Evolutionary conservation across 208 protist species (phyloP), one percentile per base, ranked within the genome.

Genomic region (Acanthamoeba lenticulata): DNA sequence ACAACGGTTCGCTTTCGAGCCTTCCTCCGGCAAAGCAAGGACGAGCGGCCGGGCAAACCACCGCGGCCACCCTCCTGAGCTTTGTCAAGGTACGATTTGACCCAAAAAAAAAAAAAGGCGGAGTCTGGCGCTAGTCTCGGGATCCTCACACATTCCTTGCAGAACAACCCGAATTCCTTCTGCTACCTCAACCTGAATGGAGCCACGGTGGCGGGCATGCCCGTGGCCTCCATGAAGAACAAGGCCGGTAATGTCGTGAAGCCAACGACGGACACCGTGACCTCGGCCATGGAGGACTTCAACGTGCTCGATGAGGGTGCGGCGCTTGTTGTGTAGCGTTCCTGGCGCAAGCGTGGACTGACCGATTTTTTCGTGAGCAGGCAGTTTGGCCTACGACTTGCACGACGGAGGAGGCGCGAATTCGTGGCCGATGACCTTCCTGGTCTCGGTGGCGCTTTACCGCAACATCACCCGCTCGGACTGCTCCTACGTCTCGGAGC

Each of bases 151-250:
- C 24, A 36, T n/a, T 27, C 27, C 60, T 21, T 27, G 15, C 5
- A 77, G 65, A 77, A 44, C 65, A 77, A 77, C 65, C 29, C 65
- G 29, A 77, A 77, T 24, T 24, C 65, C 24, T 77, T 77, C 32
- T 77, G 65, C 19, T 77, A 77, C 65, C 65, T 77, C 27, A 77
- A 77, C 65, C 38, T 77, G 65, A 77, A 77, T n/a, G 65, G 65
- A 6, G 65, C 65, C 36, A 0, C 9, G 36, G 65, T 77, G 65
- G 65, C 65, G 34, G 38, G 38, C 32, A 77, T 77, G 65, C 65
- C 65, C 13, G 65, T 77, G 29, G 65, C 65, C 9, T 15, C 34
- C 4, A 77, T 77, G 65, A 77, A 77, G 29, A 77, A 77, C 65
- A 77, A 77, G 65, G 65, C 65, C 34, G 65, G 65, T 32, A 77